These are phyloP conservation scores for Phytophthora uliginosa DNA, from an alignment of 352 stramenopile genomes.

Conservation along the genomic window DNA sequence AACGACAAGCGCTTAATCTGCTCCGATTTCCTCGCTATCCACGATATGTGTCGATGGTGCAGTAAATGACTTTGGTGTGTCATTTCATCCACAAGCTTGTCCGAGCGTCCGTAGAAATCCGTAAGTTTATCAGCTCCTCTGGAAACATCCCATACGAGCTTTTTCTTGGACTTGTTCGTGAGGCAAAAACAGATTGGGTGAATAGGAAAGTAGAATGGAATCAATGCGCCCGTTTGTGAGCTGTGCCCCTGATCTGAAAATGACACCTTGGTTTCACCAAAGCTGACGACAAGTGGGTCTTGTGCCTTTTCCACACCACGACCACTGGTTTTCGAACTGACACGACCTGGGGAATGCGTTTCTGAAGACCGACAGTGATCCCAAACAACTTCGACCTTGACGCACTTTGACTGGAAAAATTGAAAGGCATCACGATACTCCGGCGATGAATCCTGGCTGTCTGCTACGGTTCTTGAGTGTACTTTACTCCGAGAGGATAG, in stretches of 20 bases:
- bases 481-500: constrained; percentile 11
- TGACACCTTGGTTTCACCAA: constrained; percentile 1
- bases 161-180: constrained; percentile 78
- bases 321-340: constrained; percentile 1
- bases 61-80: constrained; percentile 65
- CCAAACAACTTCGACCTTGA: constrained; percentile 78
- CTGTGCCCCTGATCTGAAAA: neutral
- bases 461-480: constrained; percentile 1
- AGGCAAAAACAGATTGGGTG: constrained; percentile 84
- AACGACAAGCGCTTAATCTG: constrained; percentile 69
- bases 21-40: constrained; percentile 52
- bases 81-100: constrained; percentile 84
- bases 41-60: constrained; percentile 42
- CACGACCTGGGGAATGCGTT: neutral
- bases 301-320: neutral
- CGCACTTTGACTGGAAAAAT: constrained; percentile 79
- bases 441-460: constrained; percentile 4
- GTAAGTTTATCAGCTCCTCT: constrained; percentile 69
- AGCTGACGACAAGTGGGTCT: neutral
- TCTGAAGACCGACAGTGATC: constrained; percentile 39
- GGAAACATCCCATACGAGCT: constrained; percentile 73
- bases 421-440: constrained; percentile 61
- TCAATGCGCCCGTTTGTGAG: constrained; percentile 24
- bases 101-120: constrained; percentile 72
- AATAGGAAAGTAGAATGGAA: constrained; percentile 80